phyloP scores from a whole-genome alignment of 768 basidiomycete species.

The Rhodotorula toruloides region DNA sequence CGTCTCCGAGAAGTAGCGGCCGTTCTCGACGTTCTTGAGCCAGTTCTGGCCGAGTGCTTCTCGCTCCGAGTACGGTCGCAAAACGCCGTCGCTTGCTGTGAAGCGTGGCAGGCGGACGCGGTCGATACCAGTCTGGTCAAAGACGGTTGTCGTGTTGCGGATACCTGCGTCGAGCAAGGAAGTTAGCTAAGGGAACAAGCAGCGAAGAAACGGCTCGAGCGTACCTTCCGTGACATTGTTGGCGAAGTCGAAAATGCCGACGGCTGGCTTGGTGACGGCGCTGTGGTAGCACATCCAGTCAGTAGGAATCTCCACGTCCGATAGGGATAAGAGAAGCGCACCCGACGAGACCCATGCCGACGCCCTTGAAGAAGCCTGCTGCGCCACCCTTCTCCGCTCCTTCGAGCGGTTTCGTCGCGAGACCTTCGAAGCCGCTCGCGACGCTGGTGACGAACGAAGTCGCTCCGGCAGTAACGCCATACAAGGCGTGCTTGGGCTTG shows the following conservation, averaged over 20 bases:
- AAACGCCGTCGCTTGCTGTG: constrained; percentile 76
- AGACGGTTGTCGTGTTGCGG: constrained; percentile 96
- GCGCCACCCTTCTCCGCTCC: constrained; percentile 93
- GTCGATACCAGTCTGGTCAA: constrained; percentile 84
- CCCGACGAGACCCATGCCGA: constrained; percentile 95
- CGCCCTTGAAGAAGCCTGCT: constrained; percentile 92
- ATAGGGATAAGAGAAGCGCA: constrained; percentile 45
- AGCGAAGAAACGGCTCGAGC: constrained; percentile 46
- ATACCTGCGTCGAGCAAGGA: constrained; percentile 57
- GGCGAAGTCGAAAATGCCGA: constrained; percentile 92
- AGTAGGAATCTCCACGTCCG: not conserved
- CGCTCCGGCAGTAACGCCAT: constrained; percentile 92
- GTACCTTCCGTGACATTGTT: constrained; percentile 80
- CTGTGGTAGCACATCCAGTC: constrained; percentile 48
- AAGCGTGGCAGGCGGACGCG: constrained; percentile 82
- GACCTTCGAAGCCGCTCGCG: constrained; percentile 91
- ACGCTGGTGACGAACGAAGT: constrained; percentile 90
- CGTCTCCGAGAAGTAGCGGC: constrained; percentile 70
- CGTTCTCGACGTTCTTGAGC: constrained; percentile 91
- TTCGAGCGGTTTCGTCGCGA: constrained; percentile 95
- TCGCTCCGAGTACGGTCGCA: constrained; percentile 77
- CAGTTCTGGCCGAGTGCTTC: constrained; percentile 93
- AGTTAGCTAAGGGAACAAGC: not conserved
- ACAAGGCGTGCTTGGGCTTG: constrained; percentile 94
- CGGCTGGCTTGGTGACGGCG: constrained; percentile 89